Percentiles rank a stretch among this genome's conserved stretches.
These are phyloP conservation scores for Strigomonas galati DNA, from an alignment of 208 protist genomes.

Conservation along the genomic window DNA sequence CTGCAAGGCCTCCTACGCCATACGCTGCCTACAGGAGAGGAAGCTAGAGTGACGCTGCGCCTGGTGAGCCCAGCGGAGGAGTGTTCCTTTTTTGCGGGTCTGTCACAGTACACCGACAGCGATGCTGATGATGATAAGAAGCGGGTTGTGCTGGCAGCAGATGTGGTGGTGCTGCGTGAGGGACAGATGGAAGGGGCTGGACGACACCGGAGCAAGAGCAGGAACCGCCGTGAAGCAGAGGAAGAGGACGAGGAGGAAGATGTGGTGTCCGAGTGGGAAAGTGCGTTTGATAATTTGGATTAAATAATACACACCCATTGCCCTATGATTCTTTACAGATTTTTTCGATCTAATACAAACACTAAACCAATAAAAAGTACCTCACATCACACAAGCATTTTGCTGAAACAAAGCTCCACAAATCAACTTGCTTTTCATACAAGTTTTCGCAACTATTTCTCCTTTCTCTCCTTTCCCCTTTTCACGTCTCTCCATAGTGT, in stretches of 20 bases:
- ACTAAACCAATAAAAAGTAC: too few relatives aligned
- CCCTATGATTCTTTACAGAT: too few relatives aligned
- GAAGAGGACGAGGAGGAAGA: conserved; percentile 1
- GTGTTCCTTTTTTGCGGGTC: conserved; percentile 7
- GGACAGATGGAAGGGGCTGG: background rate
- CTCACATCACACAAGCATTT: too few relatives aligned
- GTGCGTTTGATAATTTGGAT: too few relatives aligned
- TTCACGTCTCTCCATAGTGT: background rate
- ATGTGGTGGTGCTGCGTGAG: conserved; percentile 16
- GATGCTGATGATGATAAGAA: background rate
- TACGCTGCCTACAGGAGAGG: background rate
- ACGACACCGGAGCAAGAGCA: too few relatives aligned
- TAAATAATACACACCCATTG: too few relatives aligned
- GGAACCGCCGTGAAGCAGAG: too few relatives aligned
- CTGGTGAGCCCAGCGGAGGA: conserved; percentile 56
- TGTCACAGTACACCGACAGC: background rate
- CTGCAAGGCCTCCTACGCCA: background rate
- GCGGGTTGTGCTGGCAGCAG: conserved; percentile 2
- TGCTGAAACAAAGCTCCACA: too few relatives aligned
- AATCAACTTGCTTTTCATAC: too few relatives aligned
- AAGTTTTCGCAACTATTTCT: too few relatives aligned
- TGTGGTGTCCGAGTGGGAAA: background rate
- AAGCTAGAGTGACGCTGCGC: conserved; percentile 22
- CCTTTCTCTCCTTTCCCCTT: too few relatives aligned
- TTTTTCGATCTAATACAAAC: too few relatives aligned